Base-by-base conservation (phyloP, 2,329 filamentous ascomycete species). In the Botrytis paeoniae region DNA sequence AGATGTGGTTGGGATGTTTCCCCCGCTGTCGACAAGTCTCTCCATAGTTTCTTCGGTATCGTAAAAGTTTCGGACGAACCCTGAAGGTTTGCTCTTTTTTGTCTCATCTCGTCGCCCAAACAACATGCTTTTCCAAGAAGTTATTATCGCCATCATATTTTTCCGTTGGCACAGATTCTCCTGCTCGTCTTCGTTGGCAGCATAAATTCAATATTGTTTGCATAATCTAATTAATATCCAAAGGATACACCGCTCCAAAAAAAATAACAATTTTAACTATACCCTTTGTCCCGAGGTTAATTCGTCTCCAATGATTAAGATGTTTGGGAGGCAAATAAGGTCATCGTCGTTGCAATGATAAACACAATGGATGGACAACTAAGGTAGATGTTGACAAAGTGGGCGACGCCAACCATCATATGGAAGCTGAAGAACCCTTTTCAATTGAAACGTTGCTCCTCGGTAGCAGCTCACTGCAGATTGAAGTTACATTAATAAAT, bases 391-490 rank as follows among this genome's bases (percentile, higher is more conserved):
- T 35, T n/a, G 69, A 71, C 43, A 43, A 65, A 66, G 61, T 65
- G 60, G 63, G 48, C 70, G 62, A 54, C 70, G 63, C 63, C 70
- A 69, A 35, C 51, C 70, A 59, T 69, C 62, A 69, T 69, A 61
- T 72, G 70, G 59, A 72, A 72, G 70, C 70, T 72, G 70, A 72
- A 41, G 70, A 69, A 35, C 51, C 41, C 16, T 25, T 72, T 69
- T 72, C 51, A 16, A 72, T 51, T 69, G 70, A 69, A 72, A 72
- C 63, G 70, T 72, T 72, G 63, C 70, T 69, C 57, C n/a, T 45
- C 35, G 18, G 51, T 48, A 20, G 70, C 41, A 63, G 63, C 63
- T 72, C 51, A 72, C 70, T 61, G 70, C 70, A 72, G 66, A 60
- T 22, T 57, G 16, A 48, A 48, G 63, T 72, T 69, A 69, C 62